These are phyloP conservation scores for Plantago ovata DNA, from an alignment of 257 asterid genomes.

Conservation along the genomic window DNA sequence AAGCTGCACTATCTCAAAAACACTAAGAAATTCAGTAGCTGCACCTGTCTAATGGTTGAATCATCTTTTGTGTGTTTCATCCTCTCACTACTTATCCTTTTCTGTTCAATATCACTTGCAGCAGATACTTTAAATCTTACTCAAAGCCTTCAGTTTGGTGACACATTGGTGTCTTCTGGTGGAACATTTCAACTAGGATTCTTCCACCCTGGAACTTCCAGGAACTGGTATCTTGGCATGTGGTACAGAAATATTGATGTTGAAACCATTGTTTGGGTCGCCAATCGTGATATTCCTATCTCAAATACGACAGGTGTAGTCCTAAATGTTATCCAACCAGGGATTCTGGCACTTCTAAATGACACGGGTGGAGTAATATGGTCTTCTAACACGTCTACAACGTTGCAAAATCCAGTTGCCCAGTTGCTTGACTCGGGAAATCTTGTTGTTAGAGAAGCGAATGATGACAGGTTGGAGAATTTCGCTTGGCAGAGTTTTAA, in stretches of 20 bases:
- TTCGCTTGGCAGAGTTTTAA: conserved; percentile 1
- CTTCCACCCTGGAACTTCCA: not conserved
- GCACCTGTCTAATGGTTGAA: too few relatives aligned
- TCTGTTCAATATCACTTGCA: not conserved
- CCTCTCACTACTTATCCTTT: too few relatives aligned
- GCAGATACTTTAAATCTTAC: not conserved
- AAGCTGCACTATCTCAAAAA: too few relatives aligned
- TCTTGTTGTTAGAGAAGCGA: conserved; percentile 4
- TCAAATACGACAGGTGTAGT: not conserved
- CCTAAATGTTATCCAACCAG: not conserved
- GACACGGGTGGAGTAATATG: not conserved
- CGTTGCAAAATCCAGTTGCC: not conserved
- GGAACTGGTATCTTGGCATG: not conserved
- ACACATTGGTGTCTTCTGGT: not conserved
- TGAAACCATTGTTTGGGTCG: conserved; percentile 3
- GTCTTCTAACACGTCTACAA: not conserved
- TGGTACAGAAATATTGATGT: not conserved
- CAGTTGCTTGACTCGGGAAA: conserved; percentile 3
- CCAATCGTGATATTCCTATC: not conserved
- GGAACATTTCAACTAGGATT: not conserved
- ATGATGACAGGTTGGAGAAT: not conserved
- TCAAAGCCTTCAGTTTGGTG: not conserved
- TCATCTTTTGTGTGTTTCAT: too few relatives aligned
- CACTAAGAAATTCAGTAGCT: too few relatives aligned
- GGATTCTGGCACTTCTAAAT: not conserved